Percentiles rank a stretch among this genome's conserved stretches.
Evolutionary conservation across 1,139 yeast genomes (phyloP).

Genomic region (Debaryomyces sp.): DNA sequence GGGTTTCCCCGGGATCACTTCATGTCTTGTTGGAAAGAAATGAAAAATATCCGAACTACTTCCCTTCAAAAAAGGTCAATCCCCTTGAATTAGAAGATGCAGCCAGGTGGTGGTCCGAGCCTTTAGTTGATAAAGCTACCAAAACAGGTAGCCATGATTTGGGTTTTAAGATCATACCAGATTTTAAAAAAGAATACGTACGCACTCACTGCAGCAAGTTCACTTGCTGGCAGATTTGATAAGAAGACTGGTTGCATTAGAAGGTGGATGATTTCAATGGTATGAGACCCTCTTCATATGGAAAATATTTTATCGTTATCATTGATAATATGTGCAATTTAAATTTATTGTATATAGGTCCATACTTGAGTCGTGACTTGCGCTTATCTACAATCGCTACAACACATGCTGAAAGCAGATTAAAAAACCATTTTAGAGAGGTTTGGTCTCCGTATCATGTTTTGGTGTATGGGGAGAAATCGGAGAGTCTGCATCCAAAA

Average conservation of each 20-base stretch:
- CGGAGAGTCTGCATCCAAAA: slow-evolving; percentile 20
- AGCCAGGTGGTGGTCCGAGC: slow-evolving; percentile 24
- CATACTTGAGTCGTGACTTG: slow-evolving; percentile 25
- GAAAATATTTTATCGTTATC: slow-evolving; percentile 23
- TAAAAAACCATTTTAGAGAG: slow-evolving; percentile 24
- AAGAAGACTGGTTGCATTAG: slow-evolving; percentile 25
- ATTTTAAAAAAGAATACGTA: slow-evolving; percentile 23
- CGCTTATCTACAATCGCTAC: slow-evolving; percentile 27
- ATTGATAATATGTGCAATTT: slow-evolving; percentile 34
- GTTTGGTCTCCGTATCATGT: slow-evolving; percentile 27
- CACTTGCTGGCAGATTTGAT: slow-evolving; percentile 24
- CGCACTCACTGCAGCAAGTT: slow-evolving; percentile 24
- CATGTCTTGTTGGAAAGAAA: slow-evolving; percentile 22
- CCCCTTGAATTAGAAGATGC: slow-evolving; percentile 18
- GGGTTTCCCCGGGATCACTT: slow-evolving; percentile 28
- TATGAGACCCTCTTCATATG: not conserved
- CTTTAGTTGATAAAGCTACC: slow-evolving; percentile 18
- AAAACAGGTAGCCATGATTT: slow-evolving; percentile 29
- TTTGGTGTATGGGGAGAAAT: slow-evolving; percentile 21
- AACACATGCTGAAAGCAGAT: slow-evolving; percentile 27
- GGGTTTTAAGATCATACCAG: slow-evolving; percentile 26
- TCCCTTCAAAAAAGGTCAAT: slow-evolving; percentile 12
- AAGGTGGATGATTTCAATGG: slow-evolving; percentile 20
- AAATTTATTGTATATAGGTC: slow-evolving; percentile 25
- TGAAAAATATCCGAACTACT: slow-evolving; percentile 14